Conservation (phyloP, 2,329 filamentous ascomycete genomes). For the Diaporthe batatas region DNA sequence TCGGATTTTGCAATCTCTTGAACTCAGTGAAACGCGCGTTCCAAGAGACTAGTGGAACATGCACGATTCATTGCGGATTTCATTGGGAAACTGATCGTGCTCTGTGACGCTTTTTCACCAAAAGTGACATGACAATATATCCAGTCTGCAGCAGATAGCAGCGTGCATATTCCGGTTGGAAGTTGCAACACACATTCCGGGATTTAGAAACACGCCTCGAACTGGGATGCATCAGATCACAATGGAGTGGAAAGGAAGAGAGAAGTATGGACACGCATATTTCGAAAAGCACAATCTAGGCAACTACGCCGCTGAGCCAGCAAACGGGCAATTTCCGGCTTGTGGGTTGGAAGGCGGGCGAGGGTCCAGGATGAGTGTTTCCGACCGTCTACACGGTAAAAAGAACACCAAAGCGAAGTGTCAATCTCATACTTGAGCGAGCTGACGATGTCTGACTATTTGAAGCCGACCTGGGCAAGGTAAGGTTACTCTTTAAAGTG, state of each 20-base stretch:
- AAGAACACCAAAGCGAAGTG: conserved; percentile 7
- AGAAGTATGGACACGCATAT: background rate
- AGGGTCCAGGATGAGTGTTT: background rate
- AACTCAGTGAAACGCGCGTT: conserved; percentile 14
- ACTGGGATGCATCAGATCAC: background rate
- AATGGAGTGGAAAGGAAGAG: background rate
- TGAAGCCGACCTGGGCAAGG: conserved; percentile 16
- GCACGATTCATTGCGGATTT: conserved; percentile 3
- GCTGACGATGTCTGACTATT: background rate
- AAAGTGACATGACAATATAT: too few species aligned
- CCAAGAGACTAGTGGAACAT: background rate
- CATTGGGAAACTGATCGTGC: background rate
- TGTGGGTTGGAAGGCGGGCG: background rate
- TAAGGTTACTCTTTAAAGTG: background rate
- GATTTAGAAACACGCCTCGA: background rate
- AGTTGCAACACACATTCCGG: too few species aligned
- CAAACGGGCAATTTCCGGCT: background rate
- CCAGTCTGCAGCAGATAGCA: background rate
- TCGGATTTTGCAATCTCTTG: background rate
- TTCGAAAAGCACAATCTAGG: background rate
- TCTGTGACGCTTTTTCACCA: background rate
- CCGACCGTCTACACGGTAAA: too few species aligned
- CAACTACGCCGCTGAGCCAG: conserved; percentile 18
- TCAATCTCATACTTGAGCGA: conserved; percentile 23
- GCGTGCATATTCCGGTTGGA: too few species aligned